Conservation (phyloP, 2,329 filamentous ascomycete species). For the Hirsutella thompsonii region DNA sequence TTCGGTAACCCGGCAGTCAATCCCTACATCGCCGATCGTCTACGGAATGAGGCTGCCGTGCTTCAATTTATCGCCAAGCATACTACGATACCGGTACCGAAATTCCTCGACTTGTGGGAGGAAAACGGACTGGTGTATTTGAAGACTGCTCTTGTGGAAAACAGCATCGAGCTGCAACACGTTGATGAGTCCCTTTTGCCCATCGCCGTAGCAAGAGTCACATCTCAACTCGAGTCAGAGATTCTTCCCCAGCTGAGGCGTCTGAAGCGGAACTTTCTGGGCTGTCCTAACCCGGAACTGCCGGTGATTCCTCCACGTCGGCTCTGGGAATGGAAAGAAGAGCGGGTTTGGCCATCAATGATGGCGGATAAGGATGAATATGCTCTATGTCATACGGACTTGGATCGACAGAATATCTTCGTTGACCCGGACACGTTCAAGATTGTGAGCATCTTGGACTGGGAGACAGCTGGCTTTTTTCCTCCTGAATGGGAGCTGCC, state of each 20-base stretch:
- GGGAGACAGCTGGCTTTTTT: conserved; percentile 1
- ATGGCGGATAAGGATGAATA: background rate
- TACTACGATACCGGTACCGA: background rate
- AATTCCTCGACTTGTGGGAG: background rate
- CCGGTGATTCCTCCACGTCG: background rate
- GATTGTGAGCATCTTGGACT: conserved; percentile 1
- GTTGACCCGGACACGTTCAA: background rate
- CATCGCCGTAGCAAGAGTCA: background rate
- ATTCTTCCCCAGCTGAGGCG: background rate
- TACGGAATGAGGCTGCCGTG: background rate
- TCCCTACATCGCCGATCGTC: background rate
- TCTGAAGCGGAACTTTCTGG: background rate
- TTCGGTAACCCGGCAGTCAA: background rate
- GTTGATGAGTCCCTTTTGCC: background rate
- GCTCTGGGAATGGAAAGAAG: background rate
- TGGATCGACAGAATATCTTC: conserved; percentile 1
- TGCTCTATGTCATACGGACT: conserved; percentile 1
- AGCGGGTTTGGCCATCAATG: background rate
- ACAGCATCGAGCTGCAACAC: background rate
- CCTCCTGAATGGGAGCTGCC: background rate
- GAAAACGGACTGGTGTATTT: background rate
- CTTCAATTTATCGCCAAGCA: background rate
- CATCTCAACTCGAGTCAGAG: background rate
- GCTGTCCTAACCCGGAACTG: background rate
- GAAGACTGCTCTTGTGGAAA: background rate